Percentiles rank a stretch among this genome's conserved stretches.
Conservation (phyloP, 2,329 filamentous ascomycete species). For the Fusarium torulosum region DNA sequence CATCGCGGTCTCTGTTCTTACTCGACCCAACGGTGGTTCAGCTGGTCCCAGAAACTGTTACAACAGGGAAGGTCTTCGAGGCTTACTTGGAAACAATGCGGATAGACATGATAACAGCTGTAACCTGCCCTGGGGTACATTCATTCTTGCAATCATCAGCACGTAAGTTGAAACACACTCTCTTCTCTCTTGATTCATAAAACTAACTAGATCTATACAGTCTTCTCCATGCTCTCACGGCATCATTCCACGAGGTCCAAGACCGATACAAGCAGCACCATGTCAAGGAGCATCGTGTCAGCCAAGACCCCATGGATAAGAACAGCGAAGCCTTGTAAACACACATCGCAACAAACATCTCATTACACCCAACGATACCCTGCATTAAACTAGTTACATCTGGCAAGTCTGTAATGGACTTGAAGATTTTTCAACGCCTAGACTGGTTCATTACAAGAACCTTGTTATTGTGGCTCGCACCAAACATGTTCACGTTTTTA, state of each 20-base stretch:
- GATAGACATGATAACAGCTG: background rate
- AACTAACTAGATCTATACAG: background rate
- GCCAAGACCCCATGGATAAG: background rate
- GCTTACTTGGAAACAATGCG: background rate
- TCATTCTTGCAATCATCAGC: conserved; percentile 30
- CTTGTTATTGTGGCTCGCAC: no score
- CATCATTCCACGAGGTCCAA: conserved; percentile 20
- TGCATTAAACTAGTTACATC: no score
- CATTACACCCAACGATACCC: background rate
- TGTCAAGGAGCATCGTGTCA: background rate
- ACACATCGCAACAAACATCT: background rate
- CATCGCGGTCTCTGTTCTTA: conserved; percentile 22
- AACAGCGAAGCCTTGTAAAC: background rate
- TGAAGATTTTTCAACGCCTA: no score
- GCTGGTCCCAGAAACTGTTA: conserved; percentile 26
- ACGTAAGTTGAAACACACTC: conserved; percentile 11
- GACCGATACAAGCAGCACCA: conserved; percentile 12
- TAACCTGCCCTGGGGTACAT: conserved; percentile 31
- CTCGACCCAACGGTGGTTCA: conserved; percentile 11
- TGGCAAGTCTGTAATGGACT: no score
- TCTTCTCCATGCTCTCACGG: conserved; percentile 15
- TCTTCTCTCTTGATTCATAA: accelerated
- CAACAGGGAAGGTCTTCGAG: background rate
- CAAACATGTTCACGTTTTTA: no score
- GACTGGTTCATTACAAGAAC: no score